These are phyloP conservation scores for Ashbya aceris DNA, from an alignment of 1,139 yeast genomes.

Conservation along the genomic window DNA sequence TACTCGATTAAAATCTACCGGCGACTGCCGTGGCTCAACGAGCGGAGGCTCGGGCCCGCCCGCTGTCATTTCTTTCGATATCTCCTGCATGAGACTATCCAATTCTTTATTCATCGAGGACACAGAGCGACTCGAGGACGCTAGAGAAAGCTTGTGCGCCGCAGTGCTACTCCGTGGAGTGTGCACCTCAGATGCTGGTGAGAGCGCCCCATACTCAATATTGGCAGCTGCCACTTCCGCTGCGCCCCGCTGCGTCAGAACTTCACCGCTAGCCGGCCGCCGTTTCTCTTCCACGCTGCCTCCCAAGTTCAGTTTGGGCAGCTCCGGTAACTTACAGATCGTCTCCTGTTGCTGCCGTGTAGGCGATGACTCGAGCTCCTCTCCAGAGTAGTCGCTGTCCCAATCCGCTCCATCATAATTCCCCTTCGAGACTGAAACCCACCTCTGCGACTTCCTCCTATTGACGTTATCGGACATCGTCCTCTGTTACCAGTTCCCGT, in stretches of 20 bases:
- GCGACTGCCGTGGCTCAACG: too few relatives aligned
- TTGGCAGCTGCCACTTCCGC: background rate
- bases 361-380: constrained; percentile 9
- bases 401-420: constrained; percentile 51
- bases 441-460: constrained; percentile 53
- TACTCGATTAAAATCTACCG: too few relatives aligned
- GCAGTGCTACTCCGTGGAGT: background rate
- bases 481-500: too few relatives aligned
- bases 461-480: constrained; percentile 33
- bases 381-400: constrained; percentile 25
- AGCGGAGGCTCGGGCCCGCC: background rate
- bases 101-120: constrained; percentile 22
- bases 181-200: background rate
- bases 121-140: constrained; percentile 4
- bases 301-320: constrained; percentile 13
- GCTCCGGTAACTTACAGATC: constrained; percentile 11
- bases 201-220: background rate
- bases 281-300: background rate
- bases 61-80: constrained; percentile 28
- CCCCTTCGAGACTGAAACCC: constrained; percentile 52
- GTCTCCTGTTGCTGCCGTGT: constrained; percentile 8
- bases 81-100: constrained; percentile 25
- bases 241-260: background rate
- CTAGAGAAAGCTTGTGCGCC: constrained; percentile 1
- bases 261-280: background rate